Evolutionary conservation across 805 yeast genomes (phyloP).

Genomic region (Sugiyamaella americana): DNA sequence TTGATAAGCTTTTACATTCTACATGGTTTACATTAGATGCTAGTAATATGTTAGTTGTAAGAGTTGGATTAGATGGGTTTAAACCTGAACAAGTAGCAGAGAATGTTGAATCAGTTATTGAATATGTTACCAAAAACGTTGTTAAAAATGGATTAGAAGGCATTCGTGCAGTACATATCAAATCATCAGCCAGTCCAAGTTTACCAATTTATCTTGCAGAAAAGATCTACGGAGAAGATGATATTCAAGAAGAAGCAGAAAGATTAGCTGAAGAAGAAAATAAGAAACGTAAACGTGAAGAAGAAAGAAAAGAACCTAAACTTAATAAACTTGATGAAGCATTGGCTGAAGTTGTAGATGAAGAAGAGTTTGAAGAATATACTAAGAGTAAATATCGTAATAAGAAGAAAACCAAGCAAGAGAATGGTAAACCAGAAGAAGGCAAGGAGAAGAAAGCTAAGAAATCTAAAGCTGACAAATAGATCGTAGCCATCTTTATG

Average conservation of each 20-base stretch:
- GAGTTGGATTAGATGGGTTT: constrained; percentile 51
- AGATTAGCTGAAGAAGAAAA: constrained; percentile 26
- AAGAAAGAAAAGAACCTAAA: constrained; percentile 31
- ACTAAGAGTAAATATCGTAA: constrained; percentile 8
- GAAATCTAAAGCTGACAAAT: no score
- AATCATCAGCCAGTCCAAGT: constrained; percentile 69
- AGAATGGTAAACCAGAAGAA: no score
- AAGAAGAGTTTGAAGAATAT: constrained; percentile 50
- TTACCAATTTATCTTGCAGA: constrained; percentile 76
- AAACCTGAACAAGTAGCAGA: constrained; percentile 47
- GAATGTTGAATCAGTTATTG: constrained; percentile 53
- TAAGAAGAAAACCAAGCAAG: constrained; percentile 4
- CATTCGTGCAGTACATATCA: constrained; percentile 47
- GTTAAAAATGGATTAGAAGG: constrained; percentile 28
- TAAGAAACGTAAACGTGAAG: constrained; percentile 24
- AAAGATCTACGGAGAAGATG: constrained; percentile 43
- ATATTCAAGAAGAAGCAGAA: constrained; percentile 35
- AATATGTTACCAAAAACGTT: constrained; percentile 35
- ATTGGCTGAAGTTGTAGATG: constrained; percentile 77
- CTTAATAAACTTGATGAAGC: constrained; percentile 65
- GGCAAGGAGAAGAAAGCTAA: no score
- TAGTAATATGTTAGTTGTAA: constrained; percentile 60
- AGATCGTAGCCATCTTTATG: no score
- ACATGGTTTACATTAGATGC: constrained; percentile 64
- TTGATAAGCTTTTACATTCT: constrained; percentile 52